Base-by-base conservation (phyloP, 371 early-diverging fungal genomes). In the Mucor racemosus region DNA sequence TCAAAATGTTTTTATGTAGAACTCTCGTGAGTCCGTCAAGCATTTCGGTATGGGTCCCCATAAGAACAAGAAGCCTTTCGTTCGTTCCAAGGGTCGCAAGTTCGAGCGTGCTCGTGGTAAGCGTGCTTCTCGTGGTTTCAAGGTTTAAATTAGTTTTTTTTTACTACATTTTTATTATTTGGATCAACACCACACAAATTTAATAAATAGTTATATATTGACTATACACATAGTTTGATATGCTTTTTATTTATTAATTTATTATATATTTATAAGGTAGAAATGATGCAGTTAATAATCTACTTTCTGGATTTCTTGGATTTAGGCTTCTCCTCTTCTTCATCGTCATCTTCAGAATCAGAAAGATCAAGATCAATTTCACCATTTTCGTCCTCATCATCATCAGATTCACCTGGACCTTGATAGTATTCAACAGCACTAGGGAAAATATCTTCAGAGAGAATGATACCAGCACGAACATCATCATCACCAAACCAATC, bases 11-110 rank as follows among this genome's bases (percentile, higher is more conserved):
- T 96, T 74, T 96, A 92, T 81, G 92, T 97, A 79, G 88, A 94
- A 84, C 85, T 79, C 94, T 76, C 94, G 98, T 73, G 96, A 97
- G 87, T 94, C 96, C 77, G 92, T 93, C 83, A 95, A 93, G 91
- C 97, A 97, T 90, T 86, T 84, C 62, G 79, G 79, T 66, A 72
- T 78, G 72, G 85, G 81, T 60, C 94, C 95, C 76, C 86, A 88
- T 72, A 88, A 88, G 84, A 75, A 85, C 69, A 76, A 72, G 73
- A 83, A 81, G 90, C 98, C 97, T 74, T 96, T 92, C 82, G 92
- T 96, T 96, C 93, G 95, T 77, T 92, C 94, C 86, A 97, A 98
- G 95, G 99, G 99, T 69, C 94, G 99, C 89, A 99, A 99, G 94
- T 97, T 97, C 87, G 98, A 98, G 87, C 86, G 88, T 66, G 98